phyloP scores from a whole-genome alignment of 2,329 filamentous ascomycete genomes.

The Alternaria solani region DNA sequence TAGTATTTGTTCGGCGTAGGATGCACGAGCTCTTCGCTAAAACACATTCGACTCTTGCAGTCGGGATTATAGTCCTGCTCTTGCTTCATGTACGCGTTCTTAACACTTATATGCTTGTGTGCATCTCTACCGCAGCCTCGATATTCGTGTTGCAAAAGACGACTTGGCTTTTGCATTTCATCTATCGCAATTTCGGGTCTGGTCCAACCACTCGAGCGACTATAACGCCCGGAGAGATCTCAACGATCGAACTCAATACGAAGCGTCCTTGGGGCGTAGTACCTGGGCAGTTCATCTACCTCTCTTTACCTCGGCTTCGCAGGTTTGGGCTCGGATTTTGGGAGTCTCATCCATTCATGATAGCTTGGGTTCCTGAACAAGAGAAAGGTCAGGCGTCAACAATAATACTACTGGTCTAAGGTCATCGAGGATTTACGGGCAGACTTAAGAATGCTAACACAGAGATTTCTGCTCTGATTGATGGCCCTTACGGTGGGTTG shows the following conservation, averaged over 20 bases:
- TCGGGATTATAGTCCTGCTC: not conserved
- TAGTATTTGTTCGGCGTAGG: not conserved
- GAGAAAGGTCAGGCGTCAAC: not conserved
- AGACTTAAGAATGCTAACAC: not conserved
- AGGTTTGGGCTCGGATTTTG: constrained; percentile 9
- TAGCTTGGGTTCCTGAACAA: constrained; percentile 10
- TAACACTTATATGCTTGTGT: not conserved
- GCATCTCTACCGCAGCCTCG: not conserved
- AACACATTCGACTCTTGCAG: not conserved
- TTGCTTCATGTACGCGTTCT: not conserved
- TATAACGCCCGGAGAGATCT: not conserved
- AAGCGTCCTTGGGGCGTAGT: not conserved
- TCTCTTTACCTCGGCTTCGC: constrained; percentile 2
- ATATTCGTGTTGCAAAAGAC: not conserved
- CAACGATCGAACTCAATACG: not conserved
- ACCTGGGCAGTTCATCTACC: constrained; percentile 11
- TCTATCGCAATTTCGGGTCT: not conserved
- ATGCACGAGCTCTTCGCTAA: not conserved
- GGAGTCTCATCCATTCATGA: constrained; percentile 17
- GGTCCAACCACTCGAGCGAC: not conserved
- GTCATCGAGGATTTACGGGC: not conserved
- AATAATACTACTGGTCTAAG: not conserved
- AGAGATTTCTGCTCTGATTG: not conserved
- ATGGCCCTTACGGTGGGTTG: constrained; percentile 2
- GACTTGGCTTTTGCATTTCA: not conserved